These are phyloP conservation scores for Podospora fimiseda DNA, from an alignment of 495 filamentous ascomycete genomes.

Conservation along the genomic window DNA sequence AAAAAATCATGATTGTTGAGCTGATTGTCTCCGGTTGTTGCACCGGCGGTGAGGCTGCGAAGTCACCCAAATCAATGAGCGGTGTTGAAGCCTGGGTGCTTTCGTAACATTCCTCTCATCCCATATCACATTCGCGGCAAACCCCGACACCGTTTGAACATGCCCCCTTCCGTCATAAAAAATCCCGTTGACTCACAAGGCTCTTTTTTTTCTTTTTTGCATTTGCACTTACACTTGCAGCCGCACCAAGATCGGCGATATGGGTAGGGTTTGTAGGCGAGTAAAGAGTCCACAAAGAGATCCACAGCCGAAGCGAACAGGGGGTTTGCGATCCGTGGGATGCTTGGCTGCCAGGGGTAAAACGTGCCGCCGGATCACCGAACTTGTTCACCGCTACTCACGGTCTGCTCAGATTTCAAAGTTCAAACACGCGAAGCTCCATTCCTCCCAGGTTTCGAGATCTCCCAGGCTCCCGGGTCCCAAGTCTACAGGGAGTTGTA, in stretches of 20 bases:
- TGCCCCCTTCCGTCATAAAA: neutral
- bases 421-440: neutral
- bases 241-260: constrained; percentile 3
- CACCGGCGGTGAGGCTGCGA: constrained; percentile 2
- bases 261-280: constrained; percentile 5
- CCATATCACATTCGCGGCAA: neutral
- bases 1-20: constrained; percentile 1
- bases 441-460: neutral
- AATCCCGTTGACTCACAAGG: neutral
- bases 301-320: neutral
- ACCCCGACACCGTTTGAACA: neutral
- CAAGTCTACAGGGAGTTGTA: neutral
- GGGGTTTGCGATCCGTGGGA: constrained; percentile 11
- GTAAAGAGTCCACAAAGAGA: constrained; percentile 1
- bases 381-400: constrained; percentile 18
- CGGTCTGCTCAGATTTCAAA: neutral
- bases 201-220: neutral
- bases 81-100: no score
- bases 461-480: neutral
- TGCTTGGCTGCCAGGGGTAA: constrained; percentile 16
- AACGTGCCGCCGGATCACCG: constrained; percentile 7
- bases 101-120: neutral
- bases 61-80: neutral
- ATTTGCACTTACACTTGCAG: neutral
- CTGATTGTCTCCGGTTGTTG: constrained; percentile 1